Percentiles rank a stretch among this genome's conserved stretches.
These are phyloP conservation scores for Arthrinium phaeospermum DNA, from an alignment of 2,329 filamentous ascomycete species.

Conservation along the genomic window DNA sequence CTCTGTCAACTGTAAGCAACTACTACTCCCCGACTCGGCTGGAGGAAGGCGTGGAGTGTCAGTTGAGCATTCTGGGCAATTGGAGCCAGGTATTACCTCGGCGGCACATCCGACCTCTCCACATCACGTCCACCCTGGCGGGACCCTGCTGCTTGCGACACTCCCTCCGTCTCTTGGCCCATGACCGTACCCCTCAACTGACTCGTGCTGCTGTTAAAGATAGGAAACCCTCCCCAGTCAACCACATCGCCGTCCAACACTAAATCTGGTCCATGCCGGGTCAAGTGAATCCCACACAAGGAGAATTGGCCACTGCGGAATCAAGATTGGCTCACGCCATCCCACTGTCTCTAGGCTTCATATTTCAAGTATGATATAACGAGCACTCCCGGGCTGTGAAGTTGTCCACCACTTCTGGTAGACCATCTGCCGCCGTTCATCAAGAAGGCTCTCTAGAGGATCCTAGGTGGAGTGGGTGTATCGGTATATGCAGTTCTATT, in stretches of 20 bases:
- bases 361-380: too few relatives aligned
- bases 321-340: too few relatives aligned
- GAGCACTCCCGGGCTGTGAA: too few relatives aligned
- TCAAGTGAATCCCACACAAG: not conserved
- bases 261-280: not conserved
- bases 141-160: constrained; percentile 6
- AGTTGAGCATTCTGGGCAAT: not conserved
- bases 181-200: not conserved
- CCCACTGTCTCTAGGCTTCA: too few relatives aligned
- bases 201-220: not conserved
- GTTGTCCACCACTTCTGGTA: too few relatives aligned
- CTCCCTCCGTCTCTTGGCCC: not conserved
- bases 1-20: not conserved
- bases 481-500: too few relatives aligned
- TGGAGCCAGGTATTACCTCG: constrained; percentile 11
- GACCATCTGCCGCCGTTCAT: too few relatives aligned
- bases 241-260: not conserved
- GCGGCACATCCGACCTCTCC: constrained; percentile 11
- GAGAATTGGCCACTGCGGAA: not conserved
- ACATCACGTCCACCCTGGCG: constrained; percentile 2
- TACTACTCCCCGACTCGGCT: not conserved
- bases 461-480: too few relatives aligned
- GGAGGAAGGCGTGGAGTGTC: not conserved
- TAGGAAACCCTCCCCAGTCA: not conserved
- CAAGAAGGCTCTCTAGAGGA: too few relatives aligned